Conservation (phyloP, 768 basidiomycete species). For the Hemileccinum rubropunctum region DNA sequence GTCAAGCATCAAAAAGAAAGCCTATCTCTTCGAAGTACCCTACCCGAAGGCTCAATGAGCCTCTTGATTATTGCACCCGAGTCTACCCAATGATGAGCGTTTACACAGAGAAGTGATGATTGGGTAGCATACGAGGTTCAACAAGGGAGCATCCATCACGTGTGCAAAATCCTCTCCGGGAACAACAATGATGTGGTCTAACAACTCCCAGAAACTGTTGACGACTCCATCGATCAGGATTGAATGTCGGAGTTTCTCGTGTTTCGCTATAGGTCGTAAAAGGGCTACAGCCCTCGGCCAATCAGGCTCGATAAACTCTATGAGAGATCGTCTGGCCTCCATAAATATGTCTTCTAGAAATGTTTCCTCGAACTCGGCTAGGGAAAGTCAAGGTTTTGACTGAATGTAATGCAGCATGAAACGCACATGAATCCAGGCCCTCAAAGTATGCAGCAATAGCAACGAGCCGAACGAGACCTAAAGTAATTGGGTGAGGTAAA, state of each 20-base stretch:
- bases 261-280: slow-evolving; percentile 13
- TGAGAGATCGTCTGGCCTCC: slow-evolving; percentile 5
- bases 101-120: not conserved
- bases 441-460: slow-evolving; percentile 17
- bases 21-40: not conserved
- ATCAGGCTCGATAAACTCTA: slow-evolving; percentile 2
- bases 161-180: slow-evolving; percentile 11
- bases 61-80: not conserved
- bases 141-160: slow-evolving; percentile 15
- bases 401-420: too few relatives aligned
- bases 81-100: not conserved
- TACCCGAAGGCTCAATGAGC: not conserved
- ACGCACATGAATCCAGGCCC: slow-evolving; percentile 8
- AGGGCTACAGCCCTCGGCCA: slow-evolving; percentile 18
- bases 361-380: not conserved
- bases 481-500: too few relatives aligned
- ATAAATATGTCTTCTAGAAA: slow-evolving; percentile 2
- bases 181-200: slow-evolving; percentile 2
- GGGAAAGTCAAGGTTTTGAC: not conserved
- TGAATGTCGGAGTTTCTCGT: slow-evolving; percentile 8
- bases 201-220: slow-evolving; percentile 7
- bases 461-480: slow-evolving; percentile 10
- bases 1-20: slow-evolving; percentile 11
- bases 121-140: slow-evolving; percentile 3
- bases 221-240: slow-evolving; percentile 8